A percentile compares a stretch with the other conserved stretches of the same genome.
These are phyloP conservation scores for Fusarium oligoseptatum DNA, from an alignment of 2,329 filamentous ascomycete species.

Conservation along the genomic window DNA sequence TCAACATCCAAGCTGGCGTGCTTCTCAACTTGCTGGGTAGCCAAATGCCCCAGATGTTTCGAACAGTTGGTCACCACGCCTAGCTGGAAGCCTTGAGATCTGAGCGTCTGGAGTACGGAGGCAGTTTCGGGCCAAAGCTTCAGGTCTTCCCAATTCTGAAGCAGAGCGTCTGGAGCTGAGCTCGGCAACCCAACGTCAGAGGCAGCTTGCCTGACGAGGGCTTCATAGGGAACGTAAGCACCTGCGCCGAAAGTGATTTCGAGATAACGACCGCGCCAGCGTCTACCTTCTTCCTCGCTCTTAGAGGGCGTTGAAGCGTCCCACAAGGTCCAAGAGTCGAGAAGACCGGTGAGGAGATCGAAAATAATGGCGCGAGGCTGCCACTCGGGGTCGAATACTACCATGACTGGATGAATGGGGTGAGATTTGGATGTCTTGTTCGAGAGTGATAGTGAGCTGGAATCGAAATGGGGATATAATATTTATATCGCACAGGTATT, in stretches of 20 bases:
- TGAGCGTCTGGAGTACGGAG: constrained; percentile 40
- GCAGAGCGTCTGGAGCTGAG: constrained; percentile 46
- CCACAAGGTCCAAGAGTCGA: constrained; percentile 57
- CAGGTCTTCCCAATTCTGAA: constrained; percentile 47
- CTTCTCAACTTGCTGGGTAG: constrained; percentile 19
- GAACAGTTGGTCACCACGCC: constrained; percentile 57
- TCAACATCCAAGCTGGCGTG: constrained; percentile 16
- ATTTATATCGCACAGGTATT: background rate
- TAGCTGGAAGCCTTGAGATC: constrained; percentile 47
- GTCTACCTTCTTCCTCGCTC: constrained; percentile 43
- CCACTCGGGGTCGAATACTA: constrained; percentile 29
- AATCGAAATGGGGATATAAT: background rate
- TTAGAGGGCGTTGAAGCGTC: constrained; percentile 47
- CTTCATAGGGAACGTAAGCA: constrained; percentile 51
- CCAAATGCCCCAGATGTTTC: constrained; percentile 46
- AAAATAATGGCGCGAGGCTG: constrained; percentile 54
- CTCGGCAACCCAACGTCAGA: constrained; percentile 47
- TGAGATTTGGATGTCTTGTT: background rate
- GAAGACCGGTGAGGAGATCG: constrained; percentile 56
- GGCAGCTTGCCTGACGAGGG: constrained; percentile 48
- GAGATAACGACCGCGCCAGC: constrained; percentile 55
- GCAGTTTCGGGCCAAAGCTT: constrained; percentile 43
- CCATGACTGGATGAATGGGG: background rate
- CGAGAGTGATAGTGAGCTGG: background rate
- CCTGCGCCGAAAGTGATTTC: constrained; percentile 53